Percentiles rank a stretch among this genome's conserved stretches.
Evolutionary conservation across 75 land plant genomes (phyloP).

Genomic region (Picea sitchensis): DNA sequence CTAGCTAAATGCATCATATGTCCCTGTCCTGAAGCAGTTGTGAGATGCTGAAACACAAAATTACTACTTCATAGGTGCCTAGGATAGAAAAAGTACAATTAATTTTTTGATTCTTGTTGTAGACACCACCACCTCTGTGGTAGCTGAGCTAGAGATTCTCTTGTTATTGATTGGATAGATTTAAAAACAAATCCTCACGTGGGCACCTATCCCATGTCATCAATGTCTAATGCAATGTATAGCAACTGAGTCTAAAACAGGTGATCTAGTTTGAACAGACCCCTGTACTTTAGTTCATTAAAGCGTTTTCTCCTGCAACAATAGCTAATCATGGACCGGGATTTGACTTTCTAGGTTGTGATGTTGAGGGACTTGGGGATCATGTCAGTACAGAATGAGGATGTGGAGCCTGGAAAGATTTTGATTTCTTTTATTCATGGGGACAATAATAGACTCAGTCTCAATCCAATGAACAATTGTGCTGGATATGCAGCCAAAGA

Average conservation of each 20-base stretch:
- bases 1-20: too few relatives aligned
- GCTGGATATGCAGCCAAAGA: slow-evolving; percentile 94
- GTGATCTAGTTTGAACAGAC: slow-evolving; percentile 43
- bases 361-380: slow-evolving; percentile 88
- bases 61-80: too few relatives aligned
- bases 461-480: slow-evolving; percentile 41
- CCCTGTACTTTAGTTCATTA: slow-evolving; percentile 43
- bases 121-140: too few relatives aligned
- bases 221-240: background rate
- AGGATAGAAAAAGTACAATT: too few relatives aligned
- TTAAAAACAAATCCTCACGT: background rate
- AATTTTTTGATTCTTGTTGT: too few relatives aligned
- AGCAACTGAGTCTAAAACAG: slow-evolving; percentile 18
- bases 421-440: slow-evolving; percentile 55
- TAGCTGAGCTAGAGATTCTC: too few relatives aligned
- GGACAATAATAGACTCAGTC: too few relatives aligned
- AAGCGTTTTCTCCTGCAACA: slow-evolving; percentile 94
- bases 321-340: slow-evolving; percentile 51
- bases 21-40: too few relatives aligned
- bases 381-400: slow-evolving; percentile 56
- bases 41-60: too few relatives aligned
- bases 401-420: slow-evolving; percentile 56
- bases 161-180: background rate
- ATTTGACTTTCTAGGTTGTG: slow-evolving; percentile 88
- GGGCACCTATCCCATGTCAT: background rate